Evolutionary conservation across 345 rosid species (phyloP), one percentile per base, ranked within the genome.

Genomic region (Sonneratia caseolaris): DNA sequence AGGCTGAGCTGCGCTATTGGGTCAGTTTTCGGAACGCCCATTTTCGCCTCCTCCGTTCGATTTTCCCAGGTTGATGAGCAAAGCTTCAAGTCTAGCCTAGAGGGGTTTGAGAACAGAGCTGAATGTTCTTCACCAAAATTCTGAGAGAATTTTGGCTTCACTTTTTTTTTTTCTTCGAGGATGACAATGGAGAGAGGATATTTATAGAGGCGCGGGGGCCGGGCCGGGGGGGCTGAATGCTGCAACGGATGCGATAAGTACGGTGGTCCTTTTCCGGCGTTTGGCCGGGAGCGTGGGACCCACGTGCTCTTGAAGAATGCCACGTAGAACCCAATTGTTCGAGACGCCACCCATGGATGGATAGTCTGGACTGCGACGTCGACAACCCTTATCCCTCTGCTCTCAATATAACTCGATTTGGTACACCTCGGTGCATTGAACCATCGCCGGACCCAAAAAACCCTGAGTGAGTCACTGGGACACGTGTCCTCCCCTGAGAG

Each of bases 1-100:
- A 95, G 83, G 76, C 91, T 90, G 70, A 92, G 75, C 48, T 90
- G 93, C 74, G 95, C 72, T 27, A 94, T 83, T 59, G 96, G 91
- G 77, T 94, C 93, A 5, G 75, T 84, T 75, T 84, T 88, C 55
- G 75, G 84, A 0, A 94, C 72, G 22, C 91, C 97, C 99, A 94
- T 53, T 5, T 91, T 76, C 74, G 66, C 72, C 51, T 24, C 7
- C 5, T 42, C 45, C 2, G 45, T 42, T 42, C 45, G 10, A 42
- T 42, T 47, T 13, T 13, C 51, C 51, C 3, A 13, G 43, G 3
- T 47, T 3, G 51, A 9, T 8, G 51, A 47, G 5, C 51, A 13
- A 13, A 13, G 13, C 51, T 13, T 47, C 51, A 0, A 13, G 51
- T 13, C 13, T 47, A 47, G 51, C 51, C 51, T 47, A 47, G 8